phyloP scores from a whole-genome alignment of 78 protist species.

The Isochrysis galbana region DNA sequence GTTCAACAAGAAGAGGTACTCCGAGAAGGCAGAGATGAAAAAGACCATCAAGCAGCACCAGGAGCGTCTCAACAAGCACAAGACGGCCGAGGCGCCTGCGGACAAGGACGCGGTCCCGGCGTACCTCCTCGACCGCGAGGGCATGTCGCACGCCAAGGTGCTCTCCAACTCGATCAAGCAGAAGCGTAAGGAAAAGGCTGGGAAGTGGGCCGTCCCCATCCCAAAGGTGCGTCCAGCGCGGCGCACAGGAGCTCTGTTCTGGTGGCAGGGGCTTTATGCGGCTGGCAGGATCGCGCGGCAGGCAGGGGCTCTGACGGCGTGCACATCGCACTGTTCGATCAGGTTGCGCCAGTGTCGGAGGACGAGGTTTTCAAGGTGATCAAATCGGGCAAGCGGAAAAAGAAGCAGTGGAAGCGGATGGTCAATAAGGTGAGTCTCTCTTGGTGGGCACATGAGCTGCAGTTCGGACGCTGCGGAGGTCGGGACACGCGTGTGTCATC shows the following conservation, averaged over 20 bases:
- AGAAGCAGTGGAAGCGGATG: conserved; percentile 97
- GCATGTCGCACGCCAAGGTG: conserved; percentile 88
- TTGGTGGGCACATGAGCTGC: background rate
- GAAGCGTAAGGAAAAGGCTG: conserved; percentile 99
- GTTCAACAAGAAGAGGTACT: conserved; percentile 84
- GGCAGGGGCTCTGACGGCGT: too few relatives aligned
- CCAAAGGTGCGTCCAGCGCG: conserved; percentile 91
- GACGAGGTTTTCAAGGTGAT: conserved; percentile 94
- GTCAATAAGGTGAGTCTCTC: conserved; percentile 90
- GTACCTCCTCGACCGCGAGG: conserved; percentile 94
- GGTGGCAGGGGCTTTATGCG: too few relatives aligned
- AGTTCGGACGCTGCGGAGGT: background rate
- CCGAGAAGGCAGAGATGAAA: conserved; percentile 95
- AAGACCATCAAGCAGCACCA: conserved; percentile 86
- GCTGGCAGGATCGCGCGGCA: too few relatives aligned
- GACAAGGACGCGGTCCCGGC: conserved; percentile 97
- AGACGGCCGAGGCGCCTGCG: conserved; percentile 65
- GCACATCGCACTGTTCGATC: too few relatives aligned
- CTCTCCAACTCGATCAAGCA: conserved; percentile 96
- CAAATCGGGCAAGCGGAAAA: conserved; percentile 92
- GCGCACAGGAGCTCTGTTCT: too few relatives aligned
- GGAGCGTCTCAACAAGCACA: conserved; percentile 81
- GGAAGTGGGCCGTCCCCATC: conserved; percentile 98
- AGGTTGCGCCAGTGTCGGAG: conserved; percentile 15
- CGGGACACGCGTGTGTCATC: conserved; percentile 51